phyloP scores from a whole-genome alignment of 352 stramenopile species.

The Globisporangium recalcitrans region DNA sequence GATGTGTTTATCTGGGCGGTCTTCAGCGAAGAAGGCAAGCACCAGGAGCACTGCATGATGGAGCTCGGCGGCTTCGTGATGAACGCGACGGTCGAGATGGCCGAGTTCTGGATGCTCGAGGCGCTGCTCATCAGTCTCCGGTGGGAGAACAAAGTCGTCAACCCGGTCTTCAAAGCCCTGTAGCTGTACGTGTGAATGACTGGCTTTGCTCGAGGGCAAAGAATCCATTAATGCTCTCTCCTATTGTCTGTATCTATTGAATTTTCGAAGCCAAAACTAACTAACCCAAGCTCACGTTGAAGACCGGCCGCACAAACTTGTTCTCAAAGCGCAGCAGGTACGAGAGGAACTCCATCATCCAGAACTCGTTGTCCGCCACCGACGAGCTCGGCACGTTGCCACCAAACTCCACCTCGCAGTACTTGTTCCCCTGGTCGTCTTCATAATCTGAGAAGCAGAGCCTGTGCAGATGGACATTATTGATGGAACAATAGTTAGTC shows the following conservation, averaged over 20 bases:
- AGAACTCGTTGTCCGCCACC: slow-evolving; percentile 25
- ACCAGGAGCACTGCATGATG: slow-evolving; percentile 10
- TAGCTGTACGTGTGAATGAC: neutral
- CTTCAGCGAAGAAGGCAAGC: slow-evolving; percentile 9
- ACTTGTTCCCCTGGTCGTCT: neutral
- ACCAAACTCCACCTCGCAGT: slow-evolving; percentile 44
- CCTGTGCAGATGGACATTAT: neutral
- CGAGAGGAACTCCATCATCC: slow-evolving; percentile 64
- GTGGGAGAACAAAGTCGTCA: slow-evolving; percentile 13
- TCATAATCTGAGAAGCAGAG: slow-evolving; percentile 23
- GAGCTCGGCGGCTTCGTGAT: slow-evolving; percentile 12
- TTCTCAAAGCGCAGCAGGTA: slow-evolving; percentile 50
- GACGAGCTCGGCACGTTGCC: slow-evolving; percentile 37
- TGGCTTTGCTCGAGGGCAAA: neutral
- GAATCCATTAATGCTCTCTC: slow-evolving; percentile 2
- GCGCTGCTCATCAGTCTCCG: slow-evolving; percentile 17
- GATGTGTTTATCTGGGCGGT: slow-evolving; percentile 15
- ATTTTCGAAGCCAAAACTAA: neutral
- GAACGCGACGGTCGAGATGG: slow-evolving; percentile 5
- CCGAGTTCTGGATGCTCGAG: slow-evolving; percentile 20
- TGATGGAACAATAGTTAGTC: neutral
- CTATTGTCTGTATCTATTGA: neutral
- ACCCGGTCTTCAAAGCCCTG: slow-evolving; percentile 11
- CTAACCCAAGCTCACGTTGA: slow-evolving; percentile 15
- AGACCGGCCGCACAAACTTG: slow-evolving; percentile 22